A percentile compares a stretch with the other conserved stretches of the same genome.
These are phyloP conservation scores for Raphanus hybrid DNA, from an alignment of 441 rosid species.

Conservation along the genomic window DNA sequence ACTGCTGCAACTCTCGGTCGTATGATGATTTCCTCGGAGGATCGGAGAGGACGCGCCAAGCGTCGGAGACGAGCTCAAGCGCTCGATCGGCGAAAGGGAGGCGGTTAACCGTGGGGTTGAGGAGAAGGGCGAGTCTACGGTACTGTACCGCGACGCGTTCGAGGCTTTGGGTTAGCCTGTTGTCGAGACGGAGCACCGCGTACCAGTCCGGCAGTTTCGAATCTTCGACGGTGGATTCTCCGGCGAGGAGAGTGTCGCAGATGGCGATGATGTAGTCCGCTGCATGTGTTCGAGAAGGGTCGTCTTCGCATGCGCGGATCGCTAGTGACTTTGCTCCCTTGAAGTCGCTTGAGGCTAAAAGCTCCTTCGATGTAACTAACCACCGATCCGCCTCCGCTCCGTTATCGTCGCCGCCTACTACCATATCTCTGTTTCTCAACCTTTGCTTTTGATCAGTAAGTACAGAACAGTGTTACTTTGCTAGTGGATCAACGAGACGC, in stretches of 20 bases:
- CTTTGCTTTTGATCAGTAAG: background rate
- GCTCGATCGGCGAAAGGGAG: slow-evolving; percentile 79
- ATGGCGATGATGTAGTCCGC: slow-evolving; percentile 73
- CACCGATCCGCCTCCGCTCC: slow-evolving; percentile 71
- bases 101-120: slow-evolving; percentile 58
- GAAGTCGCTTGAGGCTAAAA: slow-evolving; percentile 65
- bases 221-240: slow-evolving; percentile 46
- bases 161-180: slow-evolving; percentile 49
- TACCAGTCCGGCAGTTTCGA: slow-evolving; percentile 65
- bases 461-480: background rate
- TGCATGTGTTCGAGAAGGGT: slow-evolving; percentile 51
- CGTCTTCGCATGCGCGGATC: slow-evolving; percentile 67
- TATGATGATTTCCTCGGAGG: slow-evolving; percentile 61
- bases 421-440: slow-evolving; percentile 33
- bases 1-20: slow-evolving; percentile 60
- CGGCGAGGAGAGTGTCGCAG: slow-evolving; percentile 71
- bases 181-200: slow-evolving; percentile 66
- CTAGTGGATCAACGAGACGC: background rate
- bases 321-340: slow-evolving; percentile 74
- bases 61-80: slow-evolving; percentile 71
- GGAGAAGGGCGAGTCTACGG: slow-evolving; percentile 66
- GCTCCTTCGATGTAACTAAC: slow-evolving; percentile 73
- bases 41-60: slow-evolving; percentile 76
- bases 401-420: slow-evolving; percentile 29
- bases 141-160: slow-evolving; percentile 72